Base-by-base conservation (phyloP, 345 rosid species). In the Camelina laxa region DNA sequence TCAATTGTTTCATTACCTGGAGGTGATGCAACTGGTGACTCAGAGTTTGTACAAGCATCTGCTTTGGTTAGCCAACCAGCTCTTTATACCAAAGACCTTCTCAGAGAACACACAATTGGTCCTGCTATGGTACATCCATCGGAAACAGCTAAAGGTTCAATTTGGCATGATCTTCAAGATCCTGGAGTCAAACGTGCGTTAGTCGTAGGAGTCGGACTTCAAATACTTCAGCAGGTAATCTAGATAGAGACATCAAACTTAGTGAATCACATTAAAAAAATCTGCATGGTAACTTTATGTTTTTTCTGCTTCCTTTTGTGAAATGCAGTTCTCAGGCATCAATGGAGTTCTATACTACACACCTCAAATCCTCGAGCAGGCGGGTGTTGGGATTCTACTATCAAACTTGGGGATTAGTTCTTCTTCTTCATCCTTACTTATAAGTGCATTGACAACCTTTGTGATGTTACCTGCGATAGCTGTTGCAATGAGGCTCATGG, bases 281-380 rank as follows among this genome's bases (percentile, higher is more conserved):
- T 33, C 3, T 60, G 17, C 8, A 60, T 19, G 24, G 12, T 41
- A 67, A 66, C 68, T 31, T 6, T 60, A 69, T 66, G 19, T 27
- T 12, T 19, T 61, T 22, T 19, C 42, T 44, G 70, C 21, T 53
- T 38, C 22, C 55, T 72, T 35, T 49, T 59, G 72, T 27, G 31
- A 7, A 41, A 41, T 74, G 85, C 87, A 95, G 99, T 90, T 92
- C 77, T 88, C 96, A 60, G 99, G 99, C 45, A 95, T 95, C 80
- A 95, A 95, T 44, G 99, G 99, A 27, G 96, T 95, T 69, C 90
- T 95, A 33, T 95, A 90, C 84, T 95, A 95, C 85, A 91, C 96
- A 54, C 99, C 99, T 73, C 98, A 92, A 85, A 92, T 95, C 83
- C 91, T 95, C 14, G 91, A 92, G 86, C 93, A 89, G 75, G 97